Percentiles rank a stretch among this genome's conserved stretches.
Conservation (phyloP, 352 stramenopile genomes). For the Thalassiosira mediterranea region DNA sequence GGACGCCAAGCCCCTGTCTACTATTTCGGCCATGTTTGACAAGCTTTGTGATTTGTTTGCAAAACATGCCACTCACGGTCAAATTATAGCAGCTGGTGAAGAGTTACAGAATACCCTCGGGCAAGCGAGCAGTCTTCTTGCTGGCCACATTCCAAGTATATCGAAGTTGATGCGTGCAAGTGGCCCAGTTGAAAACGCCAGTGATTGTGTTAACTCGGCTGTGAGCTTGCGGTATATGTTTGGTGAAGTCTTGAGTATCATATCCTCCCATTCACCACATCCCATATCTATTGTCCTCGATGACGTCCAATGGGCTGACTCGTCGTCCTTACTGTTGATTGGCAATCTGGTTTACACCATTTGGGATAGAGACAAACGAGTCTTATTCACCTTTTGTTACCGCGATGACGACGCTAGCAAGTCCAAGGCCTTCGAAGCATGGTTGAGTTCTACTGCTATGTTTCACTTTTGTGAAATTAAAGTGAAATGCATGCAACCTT, state of each 20-base stretch:
- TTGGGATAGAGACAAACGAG: not conserved
- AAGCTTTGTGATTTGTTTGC: conserved; percentile 19
- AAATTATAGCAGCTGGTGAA: conserved; percentile 19
- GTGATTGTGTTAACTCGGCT: conserved; percentile 8
- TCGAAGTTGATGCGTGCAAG: not conserved
- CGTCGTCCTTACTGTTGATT: conserved; percentile 17
- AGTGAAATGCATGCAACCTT: conserved; percentile 11
- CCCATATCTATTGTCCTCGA: conserved; percentile 39
- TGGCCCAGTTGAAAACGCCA: not conserved
- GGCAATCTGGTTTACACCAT: conserved; percentile 21
- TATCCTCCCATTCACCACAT: conserved; percentile 3
- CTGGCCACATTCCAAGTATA: too few species aligned
- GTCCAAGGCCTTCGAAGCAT: conserved; percentile 1
- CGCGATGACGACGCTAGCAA: conserved; percentile 25
- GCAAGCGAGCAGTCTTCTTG: conserved; percentile 14
- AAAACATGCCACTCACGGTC: conserved; percentile 6
- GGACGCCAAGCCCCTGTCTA: conserved; percentile 17
- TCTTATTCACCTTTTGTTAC: conserved; percentile 36
- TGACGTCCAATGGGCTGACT: conserved; percentile 39
- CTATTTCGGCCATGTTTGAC: conserved; percentile 24
- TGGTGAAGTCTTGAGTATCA: conserved; percentile 10
- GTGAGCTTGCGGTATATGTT: conserved; percentile 25
- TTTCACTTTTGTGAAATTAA: conserved; percentile 28
- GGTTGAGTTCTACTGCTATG: conserved; percentile 13
- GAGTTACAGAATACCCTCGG: conserved; percentile 16